A percentile compares a stretch with the other conserved stretches of the same genome.
Evolutionary conservation across 352 stramenopile species (phyloP).

Genomic region (Pythium pyrilobum): DNA sequence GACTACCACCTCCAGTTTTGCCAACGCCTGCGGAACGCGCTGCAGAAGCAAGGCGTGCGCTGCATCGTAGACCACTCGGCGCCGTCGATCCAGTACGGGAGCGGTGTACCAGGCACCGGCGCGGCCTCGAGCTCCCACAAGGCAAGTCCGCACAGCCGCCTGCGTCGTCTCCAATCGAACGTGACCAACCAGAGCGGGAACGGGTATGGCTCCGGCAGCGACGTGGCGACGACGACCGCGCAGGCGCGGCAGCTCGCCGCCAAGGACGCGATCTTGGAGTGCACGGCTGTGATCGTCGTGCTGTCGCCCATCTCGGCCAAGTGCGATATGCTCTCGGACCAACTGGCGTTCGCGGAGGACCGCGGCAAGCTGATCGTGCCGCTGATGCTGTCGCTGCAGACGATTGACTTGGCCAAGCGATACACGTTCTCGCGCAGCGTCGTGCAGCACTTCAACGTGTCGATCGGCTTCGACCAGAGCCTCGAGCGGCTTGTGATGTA

Average conservation of each 20-base stretch:
- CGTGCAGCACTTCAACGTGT: constrained; percentile 77
- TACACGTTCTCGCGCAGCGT: constrained; percentile 78
- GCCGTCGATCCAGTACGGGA: constrained; percentile 43
- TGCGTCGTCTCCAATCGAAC: constrained; percentile 7
- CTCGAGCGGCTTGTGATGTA: constrained; percentile 44
- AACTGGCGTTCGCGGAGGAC: constrained; percentile 79
- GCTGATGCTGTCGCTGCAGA: constrained; percentile 66
- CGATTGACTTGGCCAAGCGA: constrained; percentile 63
- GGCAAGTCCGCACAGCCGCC: background rate
- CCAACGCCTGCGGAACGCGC: constrained; percentile 40
- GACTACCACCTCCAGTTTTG: constrained; percentile 73
- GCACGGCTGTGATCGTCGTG: constrained; percentile 60
- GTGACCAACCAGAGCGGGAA: constrained; percentile 11
- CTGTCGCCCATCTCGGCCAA: constrained; percentile 61
- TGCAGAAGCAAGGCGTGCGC: constrained; percentile 54
- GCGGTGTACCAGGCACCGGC: constrained; percentile 1
- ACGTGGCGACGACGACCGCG: constrained; percentile 24
- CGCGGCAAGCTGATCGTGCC: constrained; percentile 68
- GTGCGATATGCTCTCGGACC: constrained; percentile 66
- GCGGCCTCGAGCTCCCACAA: background rate
- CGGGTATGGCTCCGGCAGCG: constrained; percentile 16
- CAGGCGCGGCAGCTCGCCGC: constrained; percentile 62
- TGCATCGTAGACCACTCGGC: constrained; percentile 50
- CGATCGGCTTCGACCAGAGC: constrained; percentile 72
- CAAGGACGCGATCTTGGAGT: constrained; percentile 71